Percentiles rank a stretch among this genome's conserved stretches.
phyloP scores from a whole-genome alignment of 106 monocot genomes.

The Dioscorea alata region DNA sequence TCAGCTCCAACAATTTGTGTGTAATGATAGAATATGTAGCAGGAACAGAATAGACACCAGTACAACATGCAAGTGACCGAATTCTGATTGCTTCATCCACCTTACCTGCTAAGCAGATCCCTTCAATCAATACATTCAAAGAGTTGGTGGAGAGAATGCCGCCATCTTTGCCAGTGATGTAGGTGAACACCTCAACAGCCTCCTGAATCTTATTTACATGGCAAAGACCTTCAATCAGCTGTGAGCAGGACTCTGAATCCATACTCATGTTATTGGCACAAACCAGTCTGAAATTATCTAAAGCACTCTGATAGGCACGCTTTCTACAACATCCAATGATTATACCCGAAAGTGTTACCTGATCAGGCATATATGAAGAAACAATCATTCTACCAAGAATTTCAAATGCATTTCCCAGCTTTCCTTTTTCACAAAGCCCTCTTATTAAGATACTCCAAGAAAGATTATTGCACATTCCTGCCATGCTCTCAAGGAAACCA shows the following conservation, averaged over 20 bases:
- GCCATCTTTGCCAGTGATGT: slow-evolving; percentile 21
- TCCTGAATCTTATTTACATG: slow-evolving; percentile 37
- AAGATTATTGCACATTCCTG: slow-evolving; percentile 16
- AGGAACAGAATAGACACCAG: slow-evolving; percentile 18
- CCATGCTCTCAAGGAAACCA: slow-evolving; percentile 25
- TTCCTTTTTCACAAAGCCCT: slow-evolving; percentile 28
- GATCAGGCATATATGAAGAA: slow-evolving; percentile 28
- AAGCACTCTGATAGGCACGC: slow-evolving; percentile 30
- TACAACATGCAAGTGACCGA: slow-evolving; percentile 29
- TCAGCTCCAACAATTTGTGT: slow-evolving; percentile 14
- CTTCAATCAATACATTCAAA: slow-evolving; percentile 31
- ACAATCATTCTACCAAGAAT: slow-evolving; percentile 56
- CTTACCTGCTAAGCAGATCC: slow-evolving; percentile 31
- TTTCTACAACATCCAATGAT: slow-evolving; percentile 30
- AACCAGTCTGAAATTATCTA: slow-evolving; percentile 28
- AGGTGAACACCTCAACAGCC: slow-evolving; percentile 39
- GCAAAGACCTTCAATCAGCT: slow-evolving; percentile 52
- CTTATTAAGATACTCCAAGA: slow-evolving; percentile 54
- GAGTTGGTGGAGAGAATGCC: slow-evolving; percentile 9
- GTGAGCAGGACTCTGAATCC: slow-evolving; percentile 33
- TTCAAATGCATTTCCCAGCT: slow-evolving; percentile 37
- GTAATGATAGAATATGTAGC: slow-evolving; percentile 26
- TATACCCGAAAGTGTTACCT: slow-evolving; percentile 41
- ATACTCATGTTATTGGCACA: slow-evolving; percentile 19
- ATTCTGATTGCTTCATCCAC: slow-evolving; percentile 52